phyloP scores from a whole-genome alignment of 2,329 filamentous ascomycete genomes.

The Ophiostoma perfectum region DNA sequence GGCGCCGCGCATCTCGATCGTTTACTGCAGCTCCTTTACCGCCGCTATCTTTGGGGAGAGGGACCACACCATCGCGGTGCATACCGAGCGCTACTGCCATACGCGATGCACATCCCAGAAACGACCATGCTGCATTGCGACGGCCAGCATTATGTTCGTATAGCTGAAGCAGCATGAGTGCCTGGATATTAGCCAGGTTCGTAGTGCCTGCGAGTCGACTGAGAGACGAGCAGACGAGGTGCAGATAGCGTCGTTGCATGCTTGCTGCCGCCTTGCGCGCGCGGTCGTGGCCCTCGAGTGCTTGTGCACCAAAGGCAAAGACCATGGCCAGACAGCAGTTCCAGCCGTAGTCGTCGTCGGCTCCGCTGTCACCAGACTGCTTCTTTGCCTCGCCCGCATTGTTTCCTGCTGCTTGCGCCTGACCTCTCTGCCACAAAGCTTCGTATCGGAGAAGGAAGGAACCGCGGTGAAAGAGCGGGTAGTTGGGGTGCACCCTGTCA shows the following conservation, averaged over 20 bases:
- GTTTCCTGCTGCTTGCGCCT: background rate
- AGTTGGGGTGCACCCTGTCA: constrained; percentile 26
- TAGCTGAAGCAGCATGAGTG: constrained; percentile 38
- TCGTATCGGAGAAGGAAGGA: constrained; percentile 23
- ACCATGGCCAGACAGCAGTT: constrained; percentile 27
- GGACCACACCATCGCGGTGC: constrained; percentile 32
- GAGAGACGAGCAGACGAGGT: constrained; percentile 23
- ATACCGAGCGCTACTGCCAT: constrained; percentile 42
- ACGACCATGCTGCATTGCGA: constrained; percentile 39
- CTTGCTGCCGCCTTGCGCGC: constrained; percentile 17
- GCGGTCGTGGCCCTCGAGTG: constrained; percentile 24
- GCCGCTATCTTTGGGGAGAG: background rate
- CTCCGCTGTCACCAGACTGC: background rate
- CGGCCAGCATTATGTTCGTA: constrained; percentile 44
- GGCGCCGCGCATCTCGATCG: constrained; percentile 32
- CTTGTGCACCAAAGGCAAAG: constrained; percentile 26
- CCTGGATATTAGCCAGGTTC: constrained; percentile 38
- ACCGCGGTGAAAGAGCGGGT: constrained; percentile 23
- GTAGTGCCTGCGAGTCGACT: constrained; percentile 27
- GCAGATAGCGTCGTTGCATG: constrained; percentile 24
- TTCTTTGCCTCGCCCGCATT: background rate
- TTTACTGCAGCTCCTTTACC: background rate
- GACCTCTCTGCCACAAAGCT: constrained; percentile 21
- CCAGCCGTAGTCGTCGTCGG: constrained; percentile 23
- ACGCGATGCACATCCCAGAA: constrained; percentile 40